Conservation (phyloP, 345 rosid species). For the Eucalyptus melliodora region DNA sequence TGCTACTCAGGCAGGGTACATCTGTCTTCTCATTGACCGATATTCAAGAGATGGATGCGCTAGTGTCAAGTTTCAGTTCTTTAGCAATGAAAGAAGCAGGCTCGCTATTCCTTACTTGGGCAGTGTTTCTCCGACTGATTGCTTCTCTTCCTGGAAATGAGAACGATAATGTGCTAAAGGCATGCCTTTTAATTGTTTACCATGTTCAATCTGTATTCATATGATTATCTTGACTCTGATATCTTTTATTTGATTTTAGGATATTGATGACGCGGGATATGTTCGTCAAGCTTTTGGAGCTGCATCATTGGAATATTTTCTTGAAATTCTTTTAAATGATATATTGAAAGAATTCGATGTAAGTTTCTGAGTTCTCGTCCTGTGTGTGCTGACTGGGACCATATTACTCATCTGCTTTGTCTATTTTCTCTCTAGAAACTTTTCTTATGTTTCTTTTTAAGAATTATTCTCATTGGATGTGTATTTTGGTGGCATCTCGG, state of each 20-base stretch:
- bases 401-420: not conserved
- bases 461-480: not conserved
- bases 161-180: constrained; percentile 49
- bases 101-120: constrained; percentile 81
- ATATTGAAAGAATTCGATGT: constrained; percentile 63
- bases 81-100: constrained; percentile 66
- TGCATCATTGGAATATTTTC: constrained; percentile 56
- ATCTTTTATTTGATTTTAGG: constrained; percentile 30
- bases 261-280: constrained; percentile 77
- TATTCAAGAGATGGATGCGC: constrained; percentile 83
- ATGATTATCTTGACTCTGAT: not conserved
- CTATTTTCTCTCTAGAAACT: not conserved
- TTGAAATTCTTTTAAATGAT: constrained; percentile 62
- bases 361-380: constrained; percentile 15
- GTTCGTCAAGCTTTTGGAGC: constrained; percentile 86
- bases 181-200: constrained; percentile 8
- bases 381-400: not conserved
- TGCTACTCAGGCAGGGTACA: constrained; percentile 44
- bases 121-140: constrained; percentile 79
- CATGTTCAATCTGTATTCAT: not conserved
- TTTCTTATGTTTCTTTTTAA: not conserved
- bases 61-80: constrained; percentile 55
- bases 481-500: not conserved
- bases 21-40: constrained; percentile 48
- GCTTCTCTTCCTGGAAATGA: constrained; percentile 70